Evolutionary conservation across 1,284 basidiomycete genomes (phyloP).

Genomic region (Agaricales sp.): DNA sequence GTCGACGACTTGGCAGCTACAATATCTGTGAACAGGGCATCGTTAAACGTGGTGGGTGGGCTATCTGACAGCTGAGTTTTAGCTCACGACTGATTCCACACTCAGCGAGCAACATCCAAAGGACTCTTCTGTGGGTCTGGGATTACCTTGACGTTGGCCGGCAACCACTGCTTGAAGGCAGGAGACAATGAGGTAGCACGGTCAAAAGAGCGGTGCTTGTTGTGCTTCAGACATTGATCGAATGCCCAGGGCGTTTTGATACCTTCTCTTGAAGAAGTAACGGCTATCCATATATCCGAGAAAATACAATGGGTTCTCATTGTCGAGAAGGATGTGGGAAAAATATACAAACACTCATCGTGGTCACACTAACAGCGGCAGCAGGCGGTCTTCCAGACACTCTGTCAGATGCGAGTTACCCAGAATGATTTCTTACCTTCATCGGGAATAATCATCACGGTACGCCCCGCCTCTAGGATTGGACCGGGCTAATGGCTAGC

Average conservation of each 20-base stretch:
- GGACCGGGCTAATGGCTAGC: conserved; percentile 1
- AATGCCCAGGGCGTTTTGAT: conserved; percentile 57
- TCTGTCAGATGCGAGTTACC: conserved; percentile 49
- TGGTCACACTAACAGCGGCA: not conserved
- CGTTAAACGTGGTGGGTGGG: conserved; percentile 65
- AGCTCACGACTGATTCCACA: conserved; percentile 8
- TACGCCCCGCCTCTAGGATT: conserved; percentile 15
- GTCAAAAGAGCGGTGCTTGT: conserved; percentile 2
- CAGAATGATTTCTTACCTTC: conserved; percentile 38
- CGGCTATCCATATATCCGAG: conserved; percentile 39
- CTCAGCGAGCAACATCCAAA: conserved; percentile 77
- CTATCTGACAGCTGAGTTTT: not conserved
- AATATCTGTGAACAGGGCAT: conserved; percentile 57
- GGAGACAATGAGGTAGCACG: conserved; percentile 46
- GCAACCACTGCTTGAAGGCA: conserved; percentile 40
- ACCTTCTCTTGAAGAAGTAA: conserved; percentile 64
- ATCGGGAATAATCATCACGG: conserved; percentile 64
- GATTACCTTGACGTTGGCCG: conserved; percentile 45
- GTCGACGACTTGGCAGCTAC: conserved; percentile 85
- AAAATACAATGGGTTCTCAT: conserved; percentile 70
- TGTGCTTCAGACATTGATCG: not conserved
- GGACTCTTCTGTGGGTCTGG: conserved; percentile 70
- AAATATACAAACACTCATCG: not conserved
- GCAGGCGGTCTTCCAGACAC: conserved; percentile 83
- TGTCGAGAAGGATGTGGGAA: conserved; percentile 85